Conservation (phyloP, 371 early-diverging fungal species). For the Apophysomyces ossiformis region DNA sequence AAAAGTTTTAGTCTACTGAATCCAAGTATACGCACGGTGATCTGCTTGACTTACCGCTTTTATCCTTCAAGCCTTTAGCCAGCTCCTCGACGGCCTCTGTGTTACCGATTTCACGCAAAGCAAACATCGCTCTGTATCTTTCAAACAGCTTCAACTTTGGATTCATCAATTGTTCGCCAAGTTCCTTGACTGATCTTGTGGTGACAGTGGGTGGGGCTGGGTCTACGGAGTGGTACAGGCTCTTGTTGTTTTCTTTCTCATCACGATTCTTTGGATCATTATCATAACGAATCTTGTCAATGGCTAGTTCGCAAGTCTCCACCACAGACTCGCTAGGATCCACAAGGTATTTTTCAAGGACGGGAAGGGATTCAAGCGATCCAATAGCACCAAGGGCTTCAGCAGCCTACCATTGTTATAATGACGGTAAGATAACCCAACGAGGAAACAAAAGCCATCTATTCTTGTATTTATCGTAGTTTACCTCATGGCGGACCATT, state of each 20-base stretch:
- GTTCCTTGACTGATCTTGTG: slow-evolving; percentile 64
- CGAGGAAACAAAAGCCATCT: not conserved
- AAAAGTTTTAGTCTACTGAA: not conserved
- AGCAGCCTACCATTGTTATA: slow-evolving; percentile 71
- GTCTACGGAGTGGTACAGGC: slow-evolving; percentile 84
- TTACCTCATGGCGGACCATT: slow-evolving; percentile 98
- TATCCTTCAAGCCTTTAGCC: slow-evolving; percentile 86
- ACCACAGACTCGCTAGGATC: slow-evolving; percentile 74
- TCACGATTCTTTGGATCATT: slow-evolving; percentile 53
- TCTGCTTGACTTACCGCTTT: slow-evolving; percentile 44
- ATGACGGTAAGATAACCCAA: no score
- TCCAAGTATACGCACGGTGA: not conserved
- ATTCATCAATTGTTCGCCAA: slow-evolving; percentile 76
- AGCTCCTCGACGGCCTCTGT: slow-evolving; percentile 88
- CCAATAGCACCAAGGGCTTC: slow-evolving; percentile 98
- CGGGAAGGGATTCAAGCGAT: slow-evolving; percentile 61
- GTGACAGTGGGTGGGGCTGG: slow-evolving; percentile 86
- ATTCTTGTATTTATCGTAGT: not conserved
- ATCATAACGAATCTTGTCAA: slow-evolving; percentile 85
- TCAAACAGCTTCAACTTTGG: slow-evolving; percentile 80
- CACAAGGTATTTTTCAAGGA: slow-evolving; percentile 76
- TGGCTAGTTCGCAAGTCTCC: slow-evolving; percentile 96
- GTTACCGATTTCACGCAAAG: slow-evolving; percentile 90
- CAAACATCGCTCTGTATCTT: slow-evolving; percentile 99
- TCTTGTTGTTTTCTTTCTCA: slow-evolving; percentile 46